phyloP scores from a whole-genome alignment of 495 filamentous ascomycete genomes.

The Rostrohypoxylon terebratum region DNA sequence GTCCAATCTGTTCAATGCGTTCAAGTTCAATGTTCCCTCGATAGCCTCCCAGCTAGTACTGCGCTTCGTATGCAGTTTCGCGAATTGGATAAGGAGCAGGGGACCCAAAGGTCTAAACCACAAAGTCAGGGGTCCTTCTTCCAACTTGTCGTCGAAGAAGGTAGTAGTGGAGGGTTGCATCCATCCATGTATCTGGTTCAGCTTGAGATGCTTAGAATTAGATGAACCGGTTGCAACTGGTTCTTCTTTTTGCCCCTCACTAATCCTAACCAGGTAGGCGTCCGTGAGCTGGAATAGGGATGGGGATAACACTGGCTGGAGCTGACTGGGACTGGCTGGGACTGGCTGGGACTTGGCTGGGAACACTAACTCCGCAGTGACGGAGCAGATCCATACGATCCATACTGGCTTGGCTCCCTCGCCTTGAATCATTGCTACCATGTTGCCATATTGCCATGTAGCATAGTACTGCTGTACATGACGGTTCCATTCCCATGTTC shows the following conservation, averaged over 20 bases:
- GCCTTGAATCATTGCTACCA: not conserved
- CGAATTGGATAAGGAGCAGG: slow-evolving; percentile 26
- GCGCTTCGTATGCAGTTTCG: slow-evolving; percentile 27
- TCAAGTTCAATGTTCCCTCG: not conserved
- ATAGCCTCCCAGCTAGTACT: slow-evolving; percentile 21
- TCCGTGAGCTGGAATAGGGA: not conserved
- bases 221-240: slow-evolving; percentile 26
- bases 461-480: not conserved
- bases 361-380: slow-evolving; percentile 30
- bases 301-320: not conserved
- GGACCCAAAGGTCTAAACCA: slow-evolving; percentile 2
- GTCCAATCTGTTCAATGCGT: no score
- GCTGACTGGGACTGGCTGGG: not conserved
- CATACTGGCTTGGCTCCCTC: slow-evolving; percentile 6
- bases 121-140: slow-evolving; percentile 19
- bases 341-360: not conserved
- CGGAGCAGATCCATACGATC: slow-evolving; percentile 26
- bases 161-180: slow-evolving; percentile 9
- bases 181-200: slow-evolving; percentile 18
- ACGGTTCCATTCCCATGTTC: not conserved
- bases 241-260: slow-evolving; percentile 29
- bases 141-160: slow-evolving; percentile 27
- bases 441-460: not conserved
- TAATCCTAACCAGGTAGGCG: slow-evolving; percentile 31
- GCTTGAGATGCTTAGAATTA: not conserved